These are phyloP conservation scores for Torrubiellomyces zombiae DNA, from an alignment of 2,329 filamentous ascomycete species.

Conservation along the genomic window DNA sequence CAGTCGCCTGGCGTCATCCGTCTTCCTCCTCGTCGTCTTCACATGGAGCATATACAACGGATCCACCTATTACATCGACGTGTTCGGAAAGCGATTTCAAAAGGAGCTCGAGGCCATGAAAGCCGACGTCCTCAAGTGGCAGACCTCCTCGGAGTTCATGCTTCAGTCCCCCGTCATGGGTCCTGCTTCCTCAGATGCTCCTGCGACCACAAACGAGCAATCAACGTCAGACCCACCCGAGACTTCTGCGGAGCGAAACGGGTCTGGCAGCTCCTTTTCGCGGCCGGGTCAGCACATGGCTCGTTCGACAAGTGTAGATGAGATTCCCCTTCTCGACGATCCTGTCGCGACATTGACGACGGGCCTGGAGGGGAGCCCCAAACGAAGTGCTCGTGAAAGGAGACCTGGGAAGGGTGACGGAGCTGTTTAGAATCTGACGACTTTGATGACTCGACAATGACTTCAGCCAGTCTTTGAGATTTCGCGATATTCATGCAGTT, in stretches of 20 bases:
- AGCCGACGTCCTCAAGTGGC: slow-evolving; percentile 79
- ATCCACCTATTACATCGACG: slow-evolving; percentile 93
- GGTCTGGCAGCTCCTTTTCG: slow-evolving; percentile 7
- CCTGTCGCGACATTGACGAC: slow-evolving; percentile 17
- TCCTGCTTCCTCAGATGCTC: no score
- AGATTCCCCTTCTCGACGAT: slow-evolving; percentile 41
- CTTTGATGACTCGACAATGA: slow-evolving; percentile 1
- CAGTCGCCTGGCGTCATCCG: slow-evolving; percentile 61
- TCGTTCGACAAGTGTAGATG: slow-evolving; percentile 25
- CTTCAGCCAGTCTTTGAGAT: slow-evolving; percentile 1
- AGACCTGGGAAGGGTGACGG: slow-evolving; percentile 22
- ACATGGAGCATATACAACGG: slow-evolving; percentile 93
- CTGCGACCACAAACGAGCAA: no score
- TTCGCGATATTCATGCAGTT: no score
- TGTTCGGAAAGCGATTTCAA: slow-evolving; percentile 93
- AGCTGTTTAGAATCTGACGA: no score
- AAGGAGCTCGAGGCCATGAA: slow-evolving; percentile 85
- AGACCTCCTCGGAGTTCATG: slow-evolving; percentile 38
- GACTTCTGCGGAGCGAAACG: no score
- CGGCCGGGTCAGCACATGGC: slow-evolving; percentile 7
- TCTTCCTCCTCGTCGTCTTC: slow-evolving; percentile 71
- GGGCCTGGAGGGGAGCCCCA: slow-evolving; percentile 26
- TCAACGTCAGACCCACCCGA: no score
- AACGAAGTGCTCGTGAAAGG: slow-evolving; percentile 29
- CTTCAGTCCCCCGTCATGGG: slow-evolving; percentile 19